Evolutionary conservation across 1,139 yeast genomes (phyloP).

Genomic region (Torulaspora pretoriensis): DNA sequence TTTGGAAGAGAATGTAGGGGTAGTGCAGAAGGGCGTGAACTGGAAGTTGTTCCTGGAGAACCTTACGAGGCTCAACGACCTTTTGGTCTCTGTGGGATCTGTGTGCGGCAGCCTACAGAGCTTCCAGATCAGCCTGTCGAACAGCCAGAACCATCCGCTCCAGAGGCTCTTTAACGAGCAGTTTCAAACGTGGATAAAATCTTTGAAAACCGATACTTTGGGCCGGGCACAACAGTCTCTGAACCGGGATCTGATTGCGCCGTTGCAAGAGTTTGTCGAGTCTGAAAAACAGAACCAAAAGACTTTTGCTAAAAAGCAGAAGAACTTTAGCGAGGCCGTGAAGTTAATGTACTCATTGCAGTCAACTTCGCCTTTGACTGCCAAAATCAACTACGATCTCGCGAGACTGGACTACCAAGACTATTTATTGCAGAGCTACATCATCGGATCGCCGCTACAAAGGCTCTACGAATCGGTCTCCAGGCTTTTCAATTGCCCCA

Average conservation of each 20-base stretch:
- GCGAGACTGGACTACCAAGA: slow-evolving; percentile 13
- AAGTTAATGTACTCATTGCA: slow-evolving; percentile 6
- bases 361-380: slow-evolving; percentile 3
- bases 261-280: slow-evolving; percentile 7
- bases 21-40: slow-evolving; percentile 4
- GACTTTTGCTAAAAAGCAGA: slow-evolving; percentile 6
- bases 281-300: slow-evolving; percentile 10
- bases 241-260: slow-evolving; percentile 3
- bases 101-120: neutral
- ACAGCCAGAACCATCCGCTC: slow-evolving; percentile 4
- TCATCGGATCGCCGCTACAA: slow-evolving; percentile 10
- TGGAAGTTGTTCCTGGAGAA: slow-evolving; percentile 8
- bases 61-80: slow-evolving; percentile 5
- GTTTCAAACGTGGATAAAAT: slow-evolving; percentile 3
- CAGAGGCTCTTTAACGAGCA: slow-evolving; percentile 5
- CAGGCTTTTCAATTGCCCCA: neutral
- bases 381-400: slow-evolving; percentile 8
- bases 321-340: slow-evolving; percentile 8
- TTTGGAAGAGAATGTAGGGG: slow-evolving; percentile 4
- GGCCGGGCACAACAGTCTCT: slow-evolving; percentile 2
- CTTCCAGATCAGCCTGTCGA: neutral
- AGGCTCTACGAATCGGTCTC: slow-evolving; percentile 4
- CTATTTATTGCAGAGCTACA: slow-evolving; percentile 6
- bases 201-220: neutral
- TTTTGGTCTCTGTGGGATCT: slow-evolving; percentile 1